A percentile compares a stretch with the other conserved stretches of the same genome.
These are phyloP conservation scores for Fusarium fracticaudum DNA, from an alignment of 2,329 filamentous ascomycete genomes.

Conservation along the genomic window DNA sequence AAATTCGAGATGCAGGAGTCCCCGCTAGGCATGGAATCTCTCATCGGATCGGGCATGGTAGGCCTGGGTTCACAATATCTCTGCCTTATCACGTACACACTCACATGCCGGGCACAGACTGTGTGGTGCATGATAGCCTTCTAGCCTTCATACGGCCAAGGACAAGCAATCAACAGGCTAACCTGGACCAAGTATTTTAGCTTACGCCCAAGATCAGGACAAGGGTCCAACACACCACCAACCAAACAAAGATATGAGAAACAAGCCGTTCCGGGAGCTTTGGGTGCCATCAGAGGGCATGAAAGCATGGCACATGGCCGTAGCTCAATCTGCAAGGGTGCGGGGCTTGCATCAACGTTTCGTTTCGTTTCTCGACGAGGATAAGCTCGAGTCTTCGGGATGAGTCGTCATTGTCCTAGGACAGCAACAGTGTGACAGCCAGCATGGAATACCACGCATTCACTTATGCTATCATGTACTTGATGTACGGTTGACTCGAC, in stretches of 20 bases:
- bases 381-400: slow-evolving; percentile 5
- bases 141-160: slow-evolving; percentile 11
- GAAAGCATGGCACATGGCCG: slow-evolving; percentile 37
- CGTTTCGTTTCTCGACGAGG: slow-evolving; percentile 21
- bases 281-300: slow-evolving; percentile 8
- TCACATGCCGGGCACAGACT: slow-evolving; percentile 14
- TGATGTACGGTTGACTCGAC: not conserved
- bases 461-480: not conserved
- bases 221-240: slow-evolving; percentile 33
- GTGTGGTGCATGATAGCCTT: slow-evolving; percentile 7
- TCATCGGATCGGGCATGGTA: slow-evolving; percentile 11
- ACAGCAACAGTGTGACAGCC: slow-evolving; percentile 17
- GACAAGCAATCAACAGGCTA: slow-evolving; percentile 1
- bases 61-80: slow-evolving; percentile 19
- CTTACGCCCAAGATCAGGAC: not conserved
- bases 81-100: slow-evolving; percentile 27
- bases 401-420: slow-evolving; percentile 20
- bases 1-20: not conserved
- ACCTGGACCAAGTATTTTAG: slow-evolving; percentile 8
- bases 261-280: slow-evolving; percentile 15
- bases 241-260: slow-evolving; percentile 9
- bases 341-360: slow-evolving; percentile 40
- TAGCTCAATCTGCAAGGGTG: slow-evolving; percentile 30
- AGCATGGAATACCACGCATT: not conserved
- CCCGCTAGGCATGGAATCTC: not conserved